Base-by-base conservation (phyloP, 371 early-diverging fungal species). In the Encephalitozoon hellem region DNA sequence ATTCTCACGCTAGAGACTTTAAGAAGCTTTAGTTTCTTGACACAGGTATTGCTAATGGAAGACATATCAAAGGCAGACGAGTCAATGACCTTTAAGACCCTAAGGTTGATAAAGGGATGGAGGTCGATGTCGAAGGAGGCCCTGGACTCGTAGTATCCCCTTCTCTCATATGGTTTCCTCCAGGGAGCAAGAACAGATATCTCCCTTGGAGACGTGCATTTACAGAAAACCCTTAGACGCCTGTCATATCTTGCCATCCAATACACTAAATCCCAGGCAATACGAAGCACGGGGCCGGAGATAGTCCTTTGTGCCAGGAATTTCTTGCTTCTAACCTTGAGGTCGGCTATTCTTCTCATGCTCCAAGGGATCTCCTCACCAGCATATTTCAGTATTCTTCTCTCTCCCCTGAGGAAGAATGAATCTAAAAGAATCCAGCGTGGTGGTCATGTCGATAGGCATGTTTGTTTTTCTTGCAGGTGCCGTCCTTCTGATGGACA, bases 361-460 rank as follows among this genome's bases (percentile, higher is more conserved):
- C 59, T 15, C 15, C 32, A 21, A 59, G 59, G 59, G 59, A 30
- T 34, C 15, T 59, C 18, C 59, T 34, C 34, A 32, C 15, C n/a
- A 15, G 34, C 59, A 34, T 59, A 59, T 59, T 59, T 59, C 34
- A 30, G 21, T 5, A 12, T 21, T 15, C 28, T 34, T 38, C 15
- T 9, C 9, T 34, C 59, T 38, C 59, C 38, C 59, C 38, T 15
- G n/a, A 30, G 15, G 30, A 3, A 3, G 28, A 30, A 72, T 77
- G 72, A 68, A 53, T 55, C 32, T 26, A 2, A 80, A 70, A 42
- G 80, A 80, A 54, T 73, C 71, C 9, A 77, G 80, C 8, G 45
- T 77, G 0, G 30, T 53, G 23, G 45, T 74, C 12, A 55, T 77
- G 26, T 45, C 51, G 18, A 65, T 75, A 25, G 80, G 80, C 42